Base-by-base conservation (phyloP, 495 filamentous ascomycete species). In the Aspergillus campestris region DNA sequence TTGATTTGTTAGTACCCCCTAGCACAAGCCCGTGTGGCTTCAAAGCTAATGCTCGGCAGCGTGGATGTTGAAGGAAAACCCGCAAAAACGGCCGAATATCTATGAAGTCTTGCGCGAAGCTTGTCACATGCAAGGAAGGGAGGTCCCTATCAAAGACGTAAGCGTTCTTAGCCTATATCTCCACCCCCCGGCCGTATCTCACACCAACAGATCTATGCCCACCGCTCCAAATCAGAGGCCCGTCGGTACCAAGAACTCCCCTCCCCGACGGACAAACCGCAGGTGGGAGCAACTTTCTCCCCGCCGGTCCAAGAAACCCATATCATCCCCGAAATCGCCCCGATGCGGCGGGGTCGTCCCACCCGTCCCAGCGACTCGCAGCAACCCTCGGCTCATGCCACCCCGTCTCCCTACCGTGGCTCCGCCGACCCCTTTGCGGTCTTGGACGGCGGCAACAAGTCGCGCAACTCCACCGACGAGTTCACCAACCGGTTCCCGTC, bases 81-180 rank as follows among this genome's bases (percentile, higher is more conserved):
- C 86, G 28, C 76, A 82, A 52, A 71, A 80, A 45, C 79, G 92
- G 38, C 92, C 92, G 6, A 96, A 90, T 62, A 94, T 97, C 50
- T 97, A 95, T 60, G 82, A 95, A 62, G 87, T 91, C 18, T 68
- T 98, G 24, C 76, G 77, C 41, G 87, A 97, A 69, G 82, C 81
- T 12, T 95, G 90, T 61, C 63, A 73, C 12, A 92, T 98, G 85
- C 86, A 92, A 57, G 87, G 87, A 40, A 84, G 81, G 45, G 85
- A 90, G 55, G 72, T 89, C 15, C 94, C 94, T 14, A 87, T 98
- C 55, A 84, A 86, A 73, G 92, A 98, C 69, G 90, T 94, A 69
- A 57, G 86, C 71, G 45, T 28, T 38, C n/a, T 42, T 5, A 15
- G 29, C n/a, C 6, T 28, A 13, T 3, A 29, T 30, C 24, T 8